phyloP scores from a whole-genome alignment of 2,329 filamentous ascomycete genomes.

The Cladorrhinum sp. region DNA sequence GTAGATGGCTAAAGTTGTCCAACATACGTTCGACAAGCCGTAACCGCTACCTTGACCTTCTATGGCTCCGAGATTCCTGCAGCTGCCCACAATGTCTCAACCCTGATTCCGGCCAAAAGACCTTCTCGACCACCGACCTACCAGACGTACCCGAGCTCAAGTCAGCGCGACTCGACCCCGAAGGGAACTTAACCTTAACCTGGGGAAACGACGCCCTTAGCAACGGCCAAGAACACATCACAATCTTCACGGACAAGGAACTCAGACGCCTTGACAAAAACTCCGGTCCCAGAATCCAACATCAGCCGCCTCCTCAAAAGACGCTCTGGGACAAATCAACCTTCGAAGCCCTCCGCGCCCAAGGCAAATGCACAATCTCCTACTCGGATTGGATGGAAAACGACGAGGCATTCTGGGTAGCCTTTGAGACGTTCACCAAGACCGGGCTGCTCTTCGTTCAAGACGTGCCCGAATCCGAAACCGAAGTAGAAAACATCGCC shows the following conservation, averaged over 20 bases:
- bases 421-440: conserved; percentile 59
- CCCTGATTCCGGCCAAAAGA: conserved; percentile 58
- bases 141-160: conserved; percentile 34
- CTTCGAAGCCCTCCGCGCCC: conserved; percentile 45
- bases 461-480: conserved; percentile 66
- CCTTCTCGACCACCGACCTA: conserved; percentile 44
- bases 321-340: conserved; percentile 41
- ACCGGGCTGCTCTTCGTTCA: conserved; percentile 76
- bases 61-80: conserved; percentile 53
- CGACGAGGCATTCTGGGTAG: conserved; percentile 55
- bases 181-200: conserved; percentile 51
- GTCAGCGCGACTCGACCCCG: conserved; percentile 31
- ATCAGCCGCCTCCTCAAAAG: conserved; percentile 8
- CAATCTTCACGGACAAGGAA: conserved; percentile 33
- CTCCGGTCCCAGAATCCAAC: background rate
- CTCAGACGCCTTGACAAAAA: conserved; percentile 24
- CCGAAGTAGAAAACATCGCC: conserved; percentile 65
- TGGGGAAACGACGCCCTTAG: conserved; percentile 53
- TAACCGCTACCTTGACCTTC: conserved; percentile 9
- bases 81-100: conserved; percentile 53
- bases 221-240: conserved; percentile 31
- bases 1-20: background rate
- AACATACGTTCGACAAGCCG: background rate
- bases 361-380: conserved; percentile 51
- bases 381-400: conserved; percentile 69